Base-by-base conservation (phyloP, 2,329 filamentous ascomycete genomes). In the Coniochaeta prunicola region DNA sequence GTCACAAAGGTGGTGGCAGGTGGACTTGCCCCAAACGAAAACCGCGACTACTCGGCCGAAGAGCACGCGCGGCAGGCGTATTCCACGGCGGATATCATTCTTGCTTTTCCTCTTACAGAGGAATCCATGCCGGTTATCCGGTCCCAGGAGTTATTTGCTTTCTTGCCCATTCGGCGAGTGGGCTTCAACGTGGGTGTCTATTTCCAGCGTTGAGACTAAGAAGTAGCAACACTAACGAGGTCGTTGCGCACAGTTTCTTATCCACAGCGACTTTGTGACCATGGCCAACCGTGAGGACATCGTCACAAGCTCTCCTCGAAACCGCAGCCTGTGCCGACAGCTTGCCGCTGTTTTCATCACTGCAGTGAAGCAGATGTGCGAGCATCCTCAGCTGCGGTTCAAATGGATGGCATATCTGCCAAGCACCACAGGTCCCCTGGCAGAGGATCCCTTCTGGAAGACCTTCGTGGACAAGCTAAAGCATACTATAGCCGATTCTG, bases 191-290 rank as follows among this genome's bases (percentile, higher is more conserved):
- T 76, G 61, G 59, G 67, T 50, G n/a, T 36, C n/a, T 28, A n/a
- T 55, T 15, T 50, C 30, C 13, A 50, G n/a, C 26, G 38, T 36
- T 4, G 33, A 36, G 33, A 36, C 10, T 31, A 34, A 50, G 63
- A 28, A 64, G 34, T 1, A 33, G 31, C 56, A n/a, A 3, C 8
- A 55, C 28, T 34, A 21, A 33, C 28, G 15, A 36, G 8, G 12
- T 13, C n/a, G 34, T 15, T 10, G 12, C 42, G 17, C 17, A 10
- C 26, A 76, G 68, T 81, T 82, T 48, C 63, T 81, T 1, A 76
- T 82, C 12, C 78, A 82, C 9, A 70, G 76, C 7, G 78, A 82
- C 60, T 82, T 81, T 58, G 76, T 77, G 40, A 80, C 75, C 0
- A 64, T 73, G 17, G 77, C 76, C 3, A 78, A 68, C 60, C 69